Conservation (phyloP, 78 protist genomes). For the Paratrimastix pyriformis region DNA sequence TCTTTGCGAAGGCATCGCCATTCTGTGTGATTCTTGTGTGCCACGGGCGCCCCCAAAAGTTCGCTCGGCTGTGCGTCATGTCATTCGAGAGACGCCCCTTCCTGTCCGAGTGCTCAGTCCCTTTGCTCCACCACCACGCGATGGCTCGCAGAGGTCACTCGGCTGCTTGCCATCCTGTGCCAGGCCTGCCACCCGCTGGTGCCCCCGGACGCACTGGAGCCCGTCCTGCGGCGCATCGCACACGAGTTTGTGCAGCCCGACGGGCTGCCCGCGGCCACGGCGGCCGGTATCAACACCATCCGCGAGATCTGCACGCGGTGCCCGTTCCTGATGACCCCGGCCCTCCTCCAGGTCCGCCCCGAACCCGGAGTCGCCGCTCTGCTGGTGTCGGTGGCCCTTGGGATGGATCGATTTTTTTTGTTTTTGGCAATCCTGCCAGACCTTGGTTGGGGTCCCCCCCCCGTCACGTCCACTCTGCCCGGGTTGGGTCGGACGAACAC, state of each 20-base stretch:
- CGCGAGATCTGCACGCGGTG: conserved; percentile 60
- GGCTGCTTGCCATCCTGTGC: conserved; percentile 58
- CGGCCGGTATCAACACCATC: conserved; percentile 53
- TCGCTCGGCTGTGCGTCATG: background rate
- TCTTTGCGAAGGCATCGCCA: too few species aligned
- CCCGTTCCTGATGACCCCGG: conserved; percentile 64
- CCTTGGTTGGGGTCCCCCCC: too few species aligned
- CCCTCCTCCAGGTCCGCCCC: conserved; percentile 22
- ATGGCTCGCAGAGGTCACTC: conserved; percentile 37
- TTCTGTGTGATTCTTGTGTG: too few species aligned
- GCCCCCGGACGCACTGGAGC: conserved; percentile 74
- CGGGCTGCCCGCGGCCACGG: background rate
- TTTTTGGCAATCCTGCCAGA: too few species aligned
- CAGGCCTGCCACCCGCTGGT: conserved; percentile 76
- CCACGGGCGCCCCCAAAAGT: too few species aligned
- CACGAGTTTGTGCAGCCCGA: conserved; percentile 52
- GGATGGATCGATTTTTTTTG: background rate
- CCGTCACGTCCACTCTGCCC: background rate
- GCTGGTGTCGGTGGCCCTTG: background rate
- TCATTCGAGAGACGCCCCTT: background rate
- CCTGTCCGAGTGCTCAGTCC: background rate
- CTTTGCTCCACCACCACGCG: background rate
- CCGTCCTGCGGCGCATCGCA: conserved; percentile 54
- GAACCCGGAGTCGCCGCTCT: too few species aligned
- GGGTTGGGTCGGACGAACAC: conserved; percentile 44